Base-by-base conservation (phyloP, 2,329 filamentous ascomycete genomes). In the Phaeosphaeria sp. region DNA sequence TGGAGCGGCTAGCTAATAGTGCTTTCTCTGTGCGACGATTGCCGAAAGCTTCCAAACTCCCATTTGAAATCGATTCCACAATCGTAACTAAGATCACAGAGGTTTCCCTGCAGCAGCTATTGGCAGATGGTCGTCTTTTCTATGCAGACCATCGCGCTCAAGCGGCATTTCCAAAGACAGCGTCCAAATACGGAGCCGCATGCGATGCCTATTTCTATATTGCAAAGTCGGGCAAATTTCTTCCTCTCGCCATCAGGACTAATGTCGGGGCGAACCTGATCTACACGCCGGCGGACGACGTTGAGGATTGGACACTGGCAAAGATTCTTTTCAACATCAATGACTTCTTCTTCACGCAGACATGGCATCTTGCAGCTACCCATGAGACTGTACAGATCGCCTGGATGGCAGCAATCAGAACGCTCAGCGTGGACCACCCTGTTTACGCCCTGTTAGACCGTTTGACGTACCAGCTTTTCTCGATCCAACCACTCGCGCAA, bases 251-350 rank as follows among this genome's bases (percentile, higher is more conserved):
- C 2, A 82, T 84, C 60, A 77, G 79, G 58, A 80, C 81, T n/a
- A 82, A 82, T 55, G 71, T 73, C 15, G 77, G 77, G 17, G 68
- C 64, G 1, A 72, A 78, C 56, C 64, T 82, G 36, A 72, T 79
- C 6, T 84, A 84, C 66, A 84, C 82, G 2, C 81, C 82, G 2
- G 63, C 74, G 0, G 82, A 84, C 56, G 51, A 60, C 0, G 22
- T 65, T 3, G 75, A 77, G n/a, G 82, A 85, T 66, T 84, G 82
- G 82, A 66, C 82, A 6, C 66, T 84, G 4, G 83, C 82, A 6
- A 84, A 84, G 71, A 79, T 83, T 44, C 75, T 81, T 63, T 82
- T 81, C 64, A 82, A 83, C 50, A 67, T 73, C 23, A 83, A 84
- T 50, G 80, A 84, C 60, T 72, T 83, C 36, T 83, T 79, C 68